Evolutionary conservation across 768 basidiomycete genomes (phyloP).

Genomic region (Phlebiopsis flavidoalba): DNA sequence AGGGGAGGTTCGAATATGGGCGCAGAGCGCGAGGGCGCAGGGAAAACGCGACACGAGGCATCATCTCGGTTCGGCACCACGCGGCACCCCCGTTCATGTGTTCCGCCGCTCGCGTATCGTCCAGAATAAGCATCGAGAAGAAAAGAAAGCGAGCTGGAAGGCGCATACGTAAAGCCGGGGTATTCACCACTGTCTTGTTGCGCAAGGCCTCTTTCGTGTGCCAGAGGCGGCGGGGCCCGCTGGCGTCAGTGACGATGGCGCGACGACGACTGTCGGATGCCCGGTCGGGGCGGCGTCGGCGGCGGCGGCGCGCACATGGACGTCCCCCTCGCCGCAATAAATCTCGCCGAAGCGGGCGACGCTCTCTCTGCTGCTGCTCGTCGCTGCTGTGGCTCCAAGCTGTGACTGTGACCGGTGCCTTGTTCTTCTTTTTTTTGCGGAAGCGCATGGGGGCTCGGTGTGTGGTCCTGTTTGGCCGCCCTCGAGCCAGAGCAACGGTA

Average conservation of each 20-base stretch:
- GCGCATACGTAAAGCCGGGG: constrained; percentile 10
- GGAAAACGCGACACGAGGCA: constrained; percentile 7
- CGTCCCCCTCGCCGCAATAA: not conserved
- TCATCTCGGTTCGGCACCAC: constrained; percentile 8
- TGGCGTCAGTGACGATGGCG: not conserved
- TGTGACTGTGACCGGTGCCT: constrained; percentile 10
- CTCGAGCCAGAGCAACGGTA: constrained; percentile 5
- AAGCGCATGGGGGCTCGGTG: constrained; percentile 6
- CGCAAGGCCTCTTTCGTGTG: not conserved
- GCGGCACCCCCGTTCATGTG: constrained; percentile 4
- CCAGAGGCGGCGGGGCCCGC: not conserved
- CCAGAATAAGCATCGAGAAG: constrained; percentile 2
- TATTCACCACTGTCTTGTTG: not conserved
- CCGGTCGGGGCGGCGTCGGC: not conserved
- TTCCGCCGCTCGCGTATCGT: constrained; percentile 10
- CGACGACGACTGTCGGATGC: not conserved
- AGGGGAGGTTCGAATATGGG: not conserved
- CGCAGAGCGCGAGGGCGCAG: too few relatives aligned
- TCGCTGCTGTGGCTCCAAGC: not conserved
- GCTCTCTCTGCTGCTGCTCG: not conserved
- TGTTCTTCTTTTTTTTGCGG: constrained; percentile 12
- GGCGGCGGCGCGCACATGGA: not conserved
- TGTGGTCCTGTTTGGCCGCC: constrained; percentile 3
- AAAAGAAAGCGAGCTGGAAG: constrained; percentile 4
- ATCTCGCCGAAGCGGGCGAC: not conserved